A percentile compares a stretch with the other conserved stretches of the same genome.
phyloP scores from a whole-genome alignment of 257 asterid species.

The Prunella vulgaris region DNA sequence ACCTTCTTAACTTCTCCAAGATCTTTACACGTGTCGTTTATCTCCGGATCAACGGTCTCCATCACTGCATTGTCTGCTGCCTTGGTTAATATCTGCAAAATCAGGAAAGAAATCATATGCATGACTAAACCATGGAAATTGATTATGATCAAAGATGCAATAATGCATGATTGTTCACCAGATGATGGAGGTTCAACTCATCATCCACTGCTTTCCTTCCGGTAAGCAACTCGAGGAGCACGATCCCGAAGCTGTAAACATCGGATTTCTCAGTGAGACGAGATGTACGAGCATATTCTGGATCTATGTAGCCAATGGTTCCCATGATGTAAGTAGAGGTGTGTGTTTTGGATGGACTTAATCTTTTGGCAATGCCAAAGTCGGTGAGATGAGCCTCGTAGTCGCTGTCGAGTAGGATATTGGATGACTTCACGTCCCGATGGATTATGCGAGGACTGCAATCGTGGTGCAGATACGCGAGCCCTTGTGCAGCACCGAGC shows the following conservation, averaged over 20 bases:
- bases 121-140: too few relatives aligned
- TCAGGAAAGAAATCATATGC: background rate
- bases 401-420: conserved; percentile 64
- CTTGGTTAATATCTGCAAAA: conserved; percentile 57
- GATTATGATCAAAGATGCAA: background rate
- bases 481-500: conserved; percentile 81
- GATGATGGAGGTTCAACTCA: conserved; percentile 75
- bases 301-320: conserved; percentile 89
- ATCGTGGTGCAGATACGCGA: conserved; percentile 85
- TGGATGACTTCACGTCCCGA: conserved; percentile 84
- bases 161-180: conserved; percentile 33
- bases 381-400: conserved; percentile 79
- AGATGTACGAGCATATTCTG: conserved; percentile 87
- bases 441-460: conserved; percentile 87
- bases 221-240: conserved; percentile 70
- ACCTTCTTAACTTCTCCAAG: conserved; percentile 77
- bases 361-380: conserved; percentile 83
- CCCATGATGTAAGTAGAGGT: conserved; percentile 87
- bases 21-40: conserved; percentile 59
- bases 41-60: conserved; percentile 81
- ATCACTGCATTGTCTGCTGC: conserved; percentile 71
- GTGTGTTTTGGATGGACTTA: conserved; percentile 53
- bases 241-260: conserved; percentile 84
- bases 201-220: conserved; percentile 76
- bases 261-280: conserved; percentile 90